A percentile compares a stretch with the other conserved stretches of the same genome.
Conservation (phyloP, 2,329 filamentous ascomycete genomes). For the Sarocladium strictum region DNA sequence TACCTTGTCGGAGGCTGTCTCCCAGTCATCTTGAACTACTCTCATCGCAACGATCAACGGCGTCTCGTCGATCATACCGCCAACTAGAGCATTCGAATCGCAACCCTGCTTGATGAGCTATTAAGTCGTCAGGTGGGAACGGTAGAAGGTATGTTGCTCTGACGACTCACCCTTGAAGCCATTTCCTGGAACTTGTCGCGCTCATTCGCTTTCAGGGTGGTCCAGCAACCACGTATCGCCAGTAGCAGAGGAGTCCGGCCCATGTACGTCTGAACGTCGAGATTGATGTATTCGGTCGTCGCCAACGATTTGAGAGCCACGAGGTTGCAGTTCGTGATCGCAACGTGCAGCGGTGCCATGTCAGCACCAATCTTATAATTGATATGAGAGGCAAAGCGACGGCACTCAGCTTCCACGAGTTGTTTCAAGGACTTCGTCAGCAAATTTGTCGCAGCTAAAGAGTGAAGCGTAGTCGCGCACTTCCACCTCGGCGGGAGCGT, state of each 20-base stretch:
- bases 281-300: neutral
- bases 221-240: neutral
- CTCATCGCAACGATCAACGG: neutral
- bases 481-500: neutral
- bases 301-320: neutral
- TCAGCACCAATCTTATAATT: neutral
- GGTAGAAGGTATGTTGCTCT: neutral
- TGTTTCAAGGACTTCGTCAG: neutral
- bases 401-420: neutral
- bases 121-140: neutral
- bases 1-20: neutral
- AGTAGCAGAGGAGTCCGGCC: neutral
- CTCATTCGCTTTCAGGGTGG: neutral
- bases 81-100: neutral
- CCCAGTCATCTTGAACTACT: neutral
- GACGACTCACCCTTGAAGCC: neutral
- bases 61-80: neutral
- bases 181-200: neutral
- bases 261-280: neutral
- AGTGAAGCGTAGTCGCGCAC: neutral
- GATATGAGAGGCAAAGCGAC: neutral
- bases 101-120: neutral
- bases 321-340: neutral
- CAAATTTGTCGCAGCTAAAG: neutral
- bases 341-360: neutral